A percentile compares a stretch with the other conserved stretches of the same genome.
Conservation (phyloP, 495 filamentous ascomycete species). For the Xylaria acuta region DNA sequence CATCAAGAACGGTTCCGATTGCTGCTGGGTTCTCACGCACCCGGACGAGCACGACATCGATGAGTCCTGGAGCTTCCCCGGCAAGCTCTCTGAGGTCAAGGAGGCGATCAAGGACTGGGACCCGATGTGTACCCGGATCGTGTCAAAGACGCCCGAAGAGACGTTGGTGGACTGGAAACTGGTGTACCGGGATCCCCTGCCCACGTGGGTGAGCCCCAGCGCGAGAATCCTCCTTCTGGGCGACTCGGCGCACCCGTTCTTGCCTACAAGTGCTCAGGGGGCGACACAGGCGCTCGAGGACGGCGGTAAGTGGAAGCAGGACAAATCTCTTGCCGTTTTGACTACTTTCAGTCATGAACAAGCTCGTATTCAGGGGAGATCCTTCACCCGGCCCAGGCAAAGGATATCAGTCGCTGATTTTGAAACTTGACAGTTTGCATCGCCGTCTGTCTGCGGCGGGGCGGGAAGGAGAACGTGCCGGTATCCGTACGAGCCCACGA, state of each 20-base stretch:
- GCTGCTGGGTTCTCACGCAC: constrained; percentile 71
- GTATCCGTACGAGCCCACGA: constrained; percentile 56
- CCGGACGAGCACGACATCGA: constrained; percentile 64
- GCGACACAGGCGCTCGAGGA: constrained; percentile 73
- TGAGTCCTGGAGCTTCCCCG: constrained; percentile 67
- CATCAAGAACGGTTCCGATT: constrained; percentile 65
- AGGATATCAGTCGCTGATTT: neutral
- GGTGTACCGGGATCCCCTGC: constrained; percentile 69
- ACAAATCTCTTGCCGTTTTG: neutral
- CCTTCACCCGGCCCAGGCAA: neutral
- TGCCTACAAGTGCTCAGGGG: constrained; percentile 68
- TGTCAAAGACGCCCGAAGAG: constrained; percentile 63
- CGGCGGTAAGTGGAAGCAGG: constrained; percentile 31
- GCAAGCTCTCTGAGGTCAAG: constrained; percentile 62
- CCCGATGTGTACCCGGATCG: constrained; percentile 60
- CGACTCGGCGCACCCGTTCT: constrained; percentile 69
- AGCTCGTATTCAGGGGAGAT: neutral
- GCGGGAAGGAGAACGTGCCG: constrained; percentile 58
- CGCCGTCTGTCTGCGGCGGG: constrained; percentile 62
- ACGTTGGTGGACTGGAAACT: constrained; percentile 69
- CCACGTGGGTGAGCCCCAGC: constrained; percentile 65
- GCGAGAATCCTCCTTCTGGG: constrained; percentile 64
- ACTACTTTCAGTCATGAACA: neutral
- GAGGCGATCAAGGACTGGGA: constrained; percentile 69
- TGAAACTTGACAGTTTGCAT: constrained; percentile 51